Evolutionary conservation across 805 yeast species (phyloP), one percentile per base, ranked within the genome.

Genomic region (Cyberlindnera subsufficiens): DNA sequence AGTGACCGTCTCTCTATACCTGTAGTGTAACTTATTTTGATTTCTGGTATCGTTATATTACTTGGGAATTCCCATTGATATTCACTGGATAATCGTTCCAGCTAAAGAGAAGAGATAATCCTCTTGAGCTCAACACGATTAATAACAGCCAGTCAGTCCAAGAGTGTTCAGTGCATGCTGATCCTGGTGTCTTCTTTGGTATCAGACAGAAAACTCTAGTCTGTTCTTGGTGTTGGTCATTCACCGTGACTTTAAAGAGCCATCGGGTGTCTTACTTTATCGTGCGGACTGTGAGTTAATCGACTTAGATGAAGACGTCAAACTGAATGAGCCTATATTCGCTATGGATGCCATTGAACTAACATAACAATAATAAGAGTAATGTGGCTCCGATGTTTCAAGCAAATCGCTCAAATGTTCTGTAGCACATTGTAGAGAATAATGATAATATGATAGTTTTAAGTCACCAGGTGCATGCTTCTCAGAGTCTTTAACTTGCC

Each of bases 161-260:
- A 61, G 53, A 77, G 82, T 4, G 80, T 66, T 47, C 73, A 74
- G 46, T 75, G 67, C 1, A 59, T 58, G 34, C 61, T 62, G 19
- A 54, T 37, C 10, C 42, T 45, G 13, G 40, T 38, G 35, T 59
- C 58, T 2, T 37, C 31, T 58, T 60, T 46, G 19, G 40, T 39
- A 56, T 50, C 11, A 67, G 53, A 29, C 58, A 55, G 5, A 59
- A 66, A 32, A 49, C 63, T 51, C 3, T 69, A 64, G 3, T 67
- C 68, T 15, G 71, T 66, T 45, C 79, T 58, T 7, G 57, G 55
- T 25, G 59, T 2, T 63, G 70, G 0, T 77, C 77, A 50, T 73
- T 78, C 74, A n/a, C n/a, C 78, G 72, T 6, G 75, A 77, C 36
- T 51, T 61, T 14, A 78, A 69, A 1, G 82, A 80, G n/a, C 52